Conservation (phyloP, 352 stramenopile genomes). For the Globisporangium polare region DNA sequence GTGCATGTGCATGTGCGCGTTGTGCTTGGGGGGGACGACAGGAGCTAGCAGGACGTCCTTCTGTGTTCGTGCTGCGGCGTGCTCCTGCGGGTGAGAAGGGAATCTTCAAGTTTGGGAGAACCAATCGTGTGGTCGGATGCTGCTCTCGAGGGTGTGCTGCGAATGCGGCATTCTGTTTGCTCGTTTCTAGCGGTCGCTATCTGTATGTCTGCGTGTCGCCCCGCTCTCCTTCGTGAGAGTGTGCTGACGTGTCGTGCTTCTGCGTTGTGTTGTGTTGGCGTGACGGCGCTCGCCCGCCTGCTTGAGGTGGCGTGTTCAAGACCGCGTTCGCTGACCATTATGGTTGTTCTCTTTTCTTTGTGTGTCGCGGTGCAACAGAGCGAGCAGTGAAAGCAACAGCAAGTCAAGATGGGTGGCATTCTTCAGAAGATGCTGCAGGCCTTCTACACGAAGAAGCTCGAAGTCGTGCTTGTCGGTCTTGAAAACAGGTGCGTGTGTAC, state of each 20-base stretch:
- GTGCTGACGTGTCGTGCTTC: neutral
- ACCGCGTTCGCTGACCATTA: too few relatives aligned
- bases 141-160: neutral
- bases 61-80: neutral
- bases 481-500: conserved; percentile 86
- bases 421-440: conserved; percentile 93
- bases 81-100: neutral
- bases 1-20: neutral
- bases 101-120: neutral
- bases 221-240: neutral
- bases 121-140: neutral
- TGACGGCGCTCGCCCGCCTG: neutral
- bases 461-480: conserved; percentile 96
- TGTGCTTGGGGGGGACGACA: neutral
- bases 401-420: conserved; percentile 86
- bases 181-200: neutral
- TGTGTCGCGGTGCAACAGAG: neutral
- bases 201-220: neutral
- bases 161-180: neutral
- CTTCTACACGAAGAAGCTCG: conserved; percentile 97
- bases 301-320: too few relatives aligned
- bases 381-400: neutral
- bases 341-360: neutral
- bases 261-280: neutral
- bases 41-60: neutral